Percentiles rank a stretch among this genome's conserved stretches.
Conservation (phyloP, 1,284 basidiomycete species). For the Ceratobasidium papillatum region DNA sequence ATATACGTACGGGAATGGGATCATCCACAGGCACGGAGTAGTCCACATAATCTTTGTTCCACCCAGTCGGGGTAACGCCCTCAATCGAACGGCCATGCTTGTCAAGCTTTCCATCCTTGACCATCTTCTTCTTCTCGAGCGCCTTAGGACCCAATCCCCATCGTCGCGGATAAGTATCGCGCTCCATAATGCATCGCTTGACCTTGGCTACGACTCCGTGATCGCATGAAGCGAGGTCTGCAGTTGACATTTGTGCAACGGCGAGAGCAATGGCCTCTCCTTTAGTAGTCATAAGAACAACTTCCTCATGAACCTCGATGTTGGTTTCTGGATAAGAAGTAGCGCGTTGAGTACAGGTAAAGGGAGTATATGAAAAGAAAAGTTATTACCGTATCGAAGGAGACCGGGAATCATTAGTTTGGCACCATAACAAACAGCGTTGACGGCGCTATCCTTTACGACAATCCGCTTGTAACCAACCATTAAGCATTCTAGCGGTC, state of each 20-base stretch:
- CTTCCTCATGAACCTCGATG: constrained; percentile 95
- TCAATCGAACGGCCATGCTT: constrained; percentile 94
- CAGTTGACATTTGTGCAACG: constrained; percentile 98
- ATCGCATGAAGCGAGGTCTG: constrained; percentile 97
- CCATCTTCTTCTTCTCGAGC: constrained; percentile 97
- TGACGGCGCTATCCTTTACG: constrained; percentile 98
- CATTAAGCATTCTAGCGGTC: constrained; percentile 93
- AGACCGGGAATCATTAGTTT: constrained; percentile 99
- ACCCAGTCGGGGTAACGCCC: constrained; percentile 89
- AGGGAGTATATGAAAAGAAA: neutral
- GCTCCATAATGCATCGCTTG: constrained; percentile 99
- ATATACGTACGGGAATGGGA: constrained; percentile 46
- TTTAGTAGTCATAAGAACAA: constrained; percentile 99
- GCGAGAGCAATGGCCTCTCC: constrained; percentile 98
- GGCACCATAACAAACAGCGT: constrained; percentile 99
- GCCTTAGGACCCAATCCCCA: constrained; percentile 99
- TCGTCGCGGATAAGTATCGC: constrained; percentile 96
- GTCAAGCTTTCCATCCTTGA: constrained; percentile 95
- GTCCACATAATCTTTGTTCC: constrained; percentile 94
- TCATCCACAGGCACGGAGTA: constrained; percentile 62
- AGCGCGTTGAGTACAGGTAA: neutral
- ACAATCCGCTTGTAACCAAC: constrained; percentile 99
- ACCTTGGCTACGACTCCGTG: constrained; percentile 99
- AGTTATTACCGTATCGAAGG: constrained; percentile 73
- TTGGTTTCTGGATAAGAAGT: constrained; percentile 70